Base-by-base conservation (phyloP, 768 basidiomycete genomes). In the Favolaschia claudopus region DNA sequence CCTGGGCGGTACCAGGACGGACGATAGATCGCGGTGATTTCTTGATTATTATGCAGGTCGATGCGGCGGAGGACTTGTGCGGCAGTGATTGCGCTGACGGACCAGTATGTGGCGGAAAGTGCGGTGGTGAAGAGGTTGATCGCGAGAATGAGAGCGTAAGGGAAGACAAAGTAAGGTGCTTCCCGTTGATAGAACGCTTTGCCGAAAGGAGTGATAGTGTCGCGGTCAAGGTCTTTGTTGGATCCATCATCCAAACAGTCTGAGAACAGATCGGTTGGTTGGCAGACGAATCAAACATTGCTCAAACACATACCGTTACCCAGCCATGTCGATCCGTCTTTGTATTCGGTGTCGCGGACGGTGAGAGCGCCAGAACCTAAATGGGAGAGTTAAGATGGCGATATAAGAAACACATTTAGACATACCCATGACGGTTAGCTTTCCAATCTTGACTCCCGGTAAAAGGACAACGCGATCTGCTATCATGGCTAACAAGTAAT, bases 391-490 rank as follows among this genome's bases (percentile, higher is more conserved):
- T n/a, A n/a, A n/a, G n/a, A n/a, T n/a, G n/a, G n/a, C n/a, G n/a
- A n/a, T n/a, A n/a, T n/a, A n/a, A n/a, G n/a, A n/a, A n/a, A n/a
- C n/a, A n/a, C n/a, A n/a, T n/a, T n/a, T n/a, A n/a, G n/a, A n/a
- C n/a, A n/a, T n/a, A n/a, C n/a, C 58, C 78, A 82, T 81, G 19
- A 81, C 76, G 12, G 79, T 74, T 14, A 73, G 63, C 22, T 66
- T 60, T 8, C 81, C 79, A 32, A 82, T 70, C 7, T 62, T 67
- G 3, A 72, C 73, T 28, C 77, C 76, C 9, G 81, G 81, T 24
- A 80, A 70, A n/a, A 82, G 70, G 4, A 82, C 74, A 12, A 78
- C 77, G 8, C 81, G 77, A 63, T 82, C 81, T 7, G 80, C 80
- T 31, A 82, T 77, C 81, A 82, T 82, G 15, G 80, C 79, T 74